phyloP scores from a whole-genome alignment of 2,329 filamentous ascomycete genomes.

The Botrytis porri region DNA sequence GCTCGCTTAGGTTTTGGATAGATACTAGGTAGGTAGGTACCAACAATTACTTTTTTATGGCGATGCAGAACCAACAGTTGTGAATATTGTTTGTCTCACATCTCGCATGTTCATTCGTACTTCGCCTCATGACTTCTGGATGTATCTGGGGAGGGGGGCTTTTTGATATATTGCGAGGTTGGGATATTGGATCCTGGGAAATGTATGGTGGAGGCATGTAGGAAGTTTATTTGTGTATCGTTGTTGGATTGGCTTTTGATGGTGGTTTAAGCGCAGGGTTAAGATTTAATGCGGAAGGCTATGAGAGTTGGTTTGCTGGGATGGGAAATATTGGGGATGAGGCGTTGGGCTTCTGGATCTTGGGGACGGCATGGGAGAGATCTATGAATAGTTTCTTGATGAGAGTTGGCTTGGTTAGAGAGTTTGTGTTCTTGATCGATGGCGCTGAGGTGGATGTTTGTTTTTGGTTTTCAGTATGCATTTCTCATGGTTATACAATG shows the following conservation, averaged over 20 bases:
- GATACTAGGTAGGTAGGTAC: not conserved
- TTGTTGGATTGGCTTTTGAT: not conserved
- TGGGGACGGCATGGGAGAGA: not conserved
- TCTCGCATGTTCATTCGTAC: not conserved
- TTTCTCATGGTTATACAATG: fast-evolving
- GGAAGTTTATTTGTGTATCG: too few relatives aligned
- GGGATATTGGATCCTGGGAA: too few relatives aligned
- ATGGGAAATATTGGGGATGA: too few relatives aligned
- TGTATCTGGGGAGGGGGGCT: too few relatives aligned
- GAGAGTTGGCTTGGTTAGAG: not conserved
- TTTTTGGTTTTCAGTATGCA: too few relatives aligned
- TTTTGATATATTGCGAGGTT: too few relatives aligned
- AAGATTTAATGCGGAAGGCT: not conserved
- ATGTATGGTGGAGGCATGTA: not conserved
- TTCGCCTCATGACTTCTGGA: not conserved
- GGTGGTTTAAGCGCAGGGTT: not conserved
- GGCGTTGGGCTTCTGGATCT: fast-evolving
- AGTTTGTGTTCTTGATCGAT: not conserved
- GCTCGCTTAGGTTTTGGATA: not conserved
- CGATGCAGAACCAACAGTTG: not conserved
- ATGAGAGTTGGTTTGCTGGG: too few relatives aligned
- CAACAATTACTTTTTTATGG: not conserved
- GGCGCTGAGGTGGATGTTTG: too few relatives aligned
- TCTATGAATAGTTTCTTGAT: not conserved
- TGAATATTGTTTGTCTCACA: not conserved